Base-by-base conservation (phyloP, 2,329 filamentous ascomycete genomes). In the Allantophomopsis cytisporea region DNA sequence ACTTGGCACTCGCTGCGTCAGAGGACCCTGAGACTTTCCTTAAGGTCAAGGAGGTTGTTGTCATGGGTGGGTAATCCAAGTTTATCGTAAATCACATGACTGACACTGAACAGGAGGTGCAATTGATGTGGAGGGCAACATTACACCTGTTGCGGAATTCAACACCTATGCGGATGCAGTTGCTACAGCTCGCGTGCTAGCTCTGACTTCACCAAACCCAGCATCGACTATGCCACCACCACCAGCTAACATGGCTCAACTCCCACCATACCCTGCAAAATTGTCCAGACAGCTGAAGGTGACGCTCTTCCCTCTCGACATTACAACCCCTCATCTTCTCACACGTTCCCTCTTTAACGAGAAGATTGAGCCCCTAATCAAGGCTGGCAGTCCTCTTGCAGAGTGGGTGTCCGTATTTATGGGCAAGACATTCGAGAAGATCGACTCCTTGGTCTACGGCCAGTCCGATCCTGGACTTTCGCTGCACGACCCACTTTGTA, bases 81-180 rank as follows among this genome's bases (percentile, higher is more conserved):
- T 28, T 12, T 8, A 28, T 28, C 5, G 11, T 28, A 28, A 10
- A 28, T 28, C 18, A 20, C 18, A 28, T 28, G 23, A 12, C 23
- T 28, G 10, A 28, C 23, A 28, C 7, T 28, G 4, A 28, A 28
- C 23, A 28, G 23, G 23, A 28, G 91, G 91, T 43, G 80, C 84
- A 17, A 73, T 98, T 39, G 69, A 83, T 43, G 64, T 77, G 35
- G 71, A 78, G 38, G 91, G 91, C 49, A 98, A 98, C 59, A 77
- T 84, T 53, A 79, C 76, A 35, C 89, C 91, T 2, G 74, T 81
- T 11, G 86, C 84, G 45, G 91, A 98, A 58, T 98, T 98, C 72
- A 98, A 98, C 65, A 83, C 82, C 41, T 94, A 86, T 54, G 88
- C 91, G 42, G 93, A 98, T 57, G 69, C 83, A 15, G 71, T 84